Base-by-base conservation (phyloP, 2,329 filamentous ascomycete species). In the Chalaropsis thielavioides region DNA sequence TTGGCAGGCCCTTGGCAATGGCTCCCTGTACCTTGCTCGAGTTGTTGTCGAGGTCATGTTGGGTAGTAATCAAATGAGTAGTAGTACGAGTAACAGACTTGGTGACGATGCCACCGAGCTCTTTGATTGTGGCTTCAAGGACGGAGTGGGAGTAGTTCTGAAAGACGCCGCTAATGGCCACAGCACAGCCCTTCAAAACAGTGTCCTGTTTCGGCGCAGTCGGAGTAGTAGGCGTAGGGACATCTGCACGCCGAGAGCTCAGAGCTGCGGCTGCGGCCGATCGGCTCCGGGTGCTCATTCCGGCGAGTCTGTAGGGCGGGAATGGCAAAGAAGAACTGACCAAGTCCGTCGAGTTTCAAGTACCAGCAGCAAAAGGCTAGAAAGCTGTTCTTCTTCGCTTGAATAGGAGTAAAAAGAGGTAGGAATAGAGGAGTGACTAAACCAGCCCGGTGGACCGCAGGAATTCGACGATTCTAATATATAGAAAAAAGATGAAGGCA, bases 81-180 rank as follows among this genome's bases (percentile, higher is more conserved):
- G 78, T 81, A 27, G 77, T 73, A 44, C 76, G 72, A 2, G 77
- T 79, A 59, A 86, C 75, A 3, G 75, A 74, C 68, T 75, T 78
- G 27, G 75, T 75, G 40, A 80, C 72, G 2, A 71, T 71, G 8
- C 77, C 84, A 19, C 84, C 84, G 6, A 84, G 76, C 3, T 72
- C 69, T 11, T 71, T 73, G 63, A 84, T 75, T 59, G 77, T 72
- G 24, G 73, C 70, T 67, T 82, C 78, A 3, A 85, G 72, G 0
- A 73, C 72, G 5, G 72, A 72, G 68, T 88, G 84, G 2, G 78
- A 81, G 31, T 76, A 73, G 5, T 76, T 75, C 1, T 79, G 74
- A 69, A 89, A 85, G 4, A 80, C 80, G 67, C 86, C 86, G 65
- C 82, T 85, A 31, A 87, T 72, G 24, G 79, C 81, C 56, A 89